These are phyloP conservation scores for Fusarium brevicatenulatum DNA, from an alignment of 2,329 filamentous ascomycete genomes.

Conservation along the genomic window DNA sequence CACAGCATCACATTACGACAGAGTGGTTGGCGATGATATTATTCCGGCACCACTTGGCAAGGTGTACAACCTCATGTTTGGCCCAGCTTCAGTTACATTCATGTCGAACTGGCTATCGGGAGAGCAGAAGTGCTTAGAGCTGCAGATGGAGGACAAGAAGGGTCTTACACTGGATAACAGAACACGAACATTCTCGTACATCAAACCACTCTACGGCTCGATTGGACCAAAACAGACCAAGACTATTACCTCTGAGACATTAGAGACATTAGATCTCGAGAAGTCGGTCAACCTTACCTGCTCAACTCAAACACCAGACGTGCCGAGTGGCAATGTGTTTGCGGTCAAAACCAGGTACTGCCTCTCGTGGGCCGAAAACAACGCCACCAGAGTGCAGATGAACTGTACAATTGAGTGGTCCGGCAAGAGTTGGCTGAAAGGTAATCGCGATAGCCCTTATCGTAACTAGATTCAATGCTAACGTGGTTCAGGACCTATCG, in stretches of 20 bases:
- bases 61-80: constrained; percentile 89
- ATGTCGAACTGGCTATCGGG: constrained; percentile 87
- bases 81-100: constrained; percentile 79
- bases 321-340: constrained; percentile 93
- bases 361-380: constrained; percentile 89
- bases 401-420: constrained; percentile 95
- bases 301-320: constrained; percentile 90
- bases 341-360: constrained; percentile 94
- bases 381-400: constrained; percentile 84
- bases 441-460: constrained; percentile 60
- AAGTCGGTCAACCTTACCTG: constrained; percentile 85
- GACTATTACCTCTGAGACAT: constrained; percentile 84
- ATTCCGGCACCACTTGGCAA: constrained; percentile 91
- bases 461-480: constrained; percentile 36
- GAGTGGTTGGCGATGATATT: constrained; percentile 83
- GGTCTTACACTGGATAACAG: constrained; percentile 80
- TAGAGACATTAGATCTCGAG: constrained; percentile 89
- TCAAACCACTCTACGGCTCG: constrained; percentile 84
- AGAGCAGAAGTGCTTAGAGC: constrained; percentile 89
- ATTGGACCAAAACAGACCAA: constrained; percentile 96
- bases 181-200: constrained; percentile 82
- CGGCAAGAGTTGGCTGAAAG: constrained; percentile 97
- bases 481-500: constrained; percentile 79
- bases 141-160: constrained; percentile 86
- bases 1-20: constrained; percentile 81